Evolutionary conservation across 495 filamentous ascomycete genomes (phyloP), one percentile per base, ranked within the genome.

Genomic region (Hypoxylon fuscum): DNA sequence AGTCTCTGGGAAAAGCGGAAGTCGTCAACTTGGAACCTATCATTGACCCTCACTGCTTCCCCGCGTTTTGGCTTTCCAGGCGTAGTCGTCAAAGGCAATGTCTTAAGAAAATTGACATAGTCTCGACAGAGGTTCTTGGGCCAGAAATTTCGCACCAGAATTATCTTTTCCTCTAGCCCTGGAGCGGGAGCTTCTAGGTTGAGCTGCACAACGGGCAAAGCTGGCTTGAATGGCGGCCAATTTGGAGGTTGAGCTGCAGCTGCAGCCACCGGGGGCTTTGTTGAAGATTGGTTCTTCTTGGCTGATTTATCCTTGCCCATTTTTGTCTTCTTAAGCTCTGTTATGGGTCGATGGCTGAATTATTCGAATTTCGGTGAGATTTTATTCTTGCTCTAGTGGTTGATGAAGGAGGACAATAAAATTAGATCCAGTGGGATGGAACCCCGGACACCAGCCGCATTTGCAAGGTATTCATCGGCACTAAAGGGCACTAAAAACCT

Each of bases 11-110:
- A 89, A 68, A 97, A 96, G 7, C 47, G 69, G 22, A 80, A 71
- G 76, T 98, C 94, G 29, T 91, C 79, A 35, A 95, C 79, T 77
- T 97, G 91, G 72, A 90, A 95, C 23, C 94, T 87, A 70, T 97
- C 94, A 71, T 98, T 98, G 37, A 97, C 90, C 15, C 94, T 81
- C 22, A 93, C 74, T 0, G 94, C 94, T 37, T 96, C 87, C 40
- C 91, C 93, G 62, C 85, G 87, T 77, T 93, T 96, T 5, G 93
- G 93, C 44, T 87, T 87, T 0, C 87, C 89, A 0, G 92, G 92
- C 0, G 93, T 97, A 0, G 93, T 96, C 12, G 80, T 81, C 29
- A 97, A 77, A 0, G 91, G 87, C 15, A 97, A 75, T 0, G 80
- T 83, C n/a, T 83, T 80, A 0, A 96, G 85, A 68, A 95, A 97